These are phyloP conservation scores for Saccharomycopsis hybrid DNA, from an alignment of 1,139 yeast species.

Conservation along the genomic window DNA sequence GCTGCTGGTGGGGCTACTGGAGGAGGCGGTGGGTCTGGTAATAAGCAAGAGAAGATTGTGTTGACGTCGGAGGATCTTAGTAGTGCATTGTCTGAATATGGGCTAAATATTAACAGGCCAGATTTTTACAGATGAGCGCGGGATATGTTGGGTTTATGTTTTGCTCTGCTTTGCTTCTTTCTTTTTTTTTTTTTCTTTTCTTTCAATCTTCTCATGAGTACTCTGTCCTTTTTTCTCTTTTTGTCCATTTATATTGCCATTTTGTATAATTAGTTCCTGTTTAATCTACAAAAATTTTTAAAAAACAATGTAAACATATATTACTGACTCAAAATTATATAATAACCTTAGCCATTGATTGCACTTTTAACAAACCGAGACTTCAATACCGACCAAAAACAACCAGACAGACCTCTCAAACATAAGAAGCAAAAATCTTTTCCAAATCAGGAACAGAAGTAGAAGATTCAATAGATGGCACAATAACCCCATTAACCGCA, in stretches of 20 bases:
- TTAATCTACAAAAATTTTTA: not conserved
- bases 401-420: not conserved
- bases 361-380: too few relatives aligned
- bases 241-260: not conserved
- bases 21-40: conserved; percentile 41
- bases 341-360: too few relatives aligned
- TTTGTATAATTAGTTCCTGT: not conserved
- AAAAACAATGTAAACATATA: not conserved
- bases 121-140: conserved; percentile 70
- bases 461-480: conserved; percentile 38
- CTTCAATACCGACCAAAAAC: too few relatives aligned
- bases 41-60: conserved; percentile 68
- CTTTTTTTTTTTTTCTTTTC: not conserved
- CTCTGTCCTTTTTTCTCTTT: not conserved
- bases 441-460: conserved; percentile 31
- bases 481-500: conserved; percentile 58
- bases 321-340: too few relatives aligned
- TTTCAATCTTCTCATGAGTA: not conserved
- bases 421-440: conserved; percentile 25
- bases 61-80: conserved; percentile 86
- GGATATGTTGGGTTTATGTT: not conserved
- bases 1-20: conserved; percentile 43
- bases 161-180: not conserved
- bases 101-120: conserved; percentile 83
- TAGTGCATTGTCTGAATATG: conserved; percentile 86